A percentile compares a stretch with the other conserved stretches of the same genome.
Evolutionary conservation across 2,329 filamentous ascomycete species (phyloP).

Genomic region (Trichoderma atroviride): DNA sequence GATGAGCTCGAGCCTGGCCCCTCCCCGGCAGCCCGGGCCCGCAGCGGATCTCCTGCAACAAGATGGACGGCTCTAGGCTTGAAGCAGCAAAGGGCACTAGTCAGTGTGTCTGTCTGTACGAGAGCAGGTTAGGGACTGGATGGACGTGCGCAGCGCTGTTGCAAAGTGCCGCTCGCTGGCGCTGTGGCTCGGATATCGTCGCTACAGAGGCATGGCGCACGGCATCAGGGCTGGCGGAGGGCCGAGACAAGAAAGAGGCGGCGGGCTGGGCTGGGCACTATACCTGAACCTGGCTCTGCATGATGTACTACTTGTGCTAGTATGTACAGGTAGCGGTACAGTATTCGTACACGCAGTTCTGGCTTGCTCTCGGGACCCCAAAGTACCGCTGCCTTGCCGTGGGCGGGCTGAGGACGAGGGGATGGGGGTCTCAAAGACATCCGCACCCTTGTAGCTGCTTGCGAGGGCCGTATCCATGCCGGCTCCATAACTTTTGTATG

Average conservation of each 20-base stretch:
- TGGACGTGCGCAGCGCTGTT: not conserved
- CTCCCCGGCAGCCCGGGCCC: slow-evolving; percentile 19
- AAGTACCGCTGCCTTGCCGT: not conserved
- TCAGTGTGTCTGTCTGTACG: not conserved
- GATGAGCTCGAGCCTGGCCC: slow-evolving; percentile 7
- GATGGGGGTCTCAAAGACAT: not conserved
- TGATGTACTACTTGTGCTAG: too few relatives aligned
- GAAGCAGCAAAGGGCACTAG: slow-evolving; percentile 5
- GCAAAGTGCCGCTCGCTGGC: not conserved
- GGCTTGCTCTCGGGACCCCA: not conserved
- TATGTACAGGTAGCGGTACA: slow-evolving; percentile 4
- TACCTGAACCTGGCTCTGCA: not conserved
- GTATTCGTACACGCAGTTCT: not conserved
- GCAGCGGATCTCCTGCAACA: slow-evolving; percentile 23
- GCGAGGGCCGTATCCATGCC: not conserved
- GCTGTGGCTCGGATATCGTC: slow-evolving; percentile 22
- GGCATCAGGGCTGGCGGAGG: not conserved
- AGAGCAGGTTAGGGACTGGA: not conserved
- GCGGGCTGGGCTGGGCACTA: not conserved
- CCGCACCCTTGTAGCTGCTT: slow-evolving; percentile 1
- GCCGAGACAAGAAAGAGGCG: not conserved
- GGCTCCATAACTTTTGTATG: not conserved
- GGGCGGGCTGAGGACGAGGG: not conserved
- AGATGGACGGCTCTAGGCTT: slow-evolving; percentile 13
- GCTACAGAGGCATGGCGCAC: not conserved